Conservation (phyloP, 108 stramenopile species). For the Nitzschia palea region DNA sequence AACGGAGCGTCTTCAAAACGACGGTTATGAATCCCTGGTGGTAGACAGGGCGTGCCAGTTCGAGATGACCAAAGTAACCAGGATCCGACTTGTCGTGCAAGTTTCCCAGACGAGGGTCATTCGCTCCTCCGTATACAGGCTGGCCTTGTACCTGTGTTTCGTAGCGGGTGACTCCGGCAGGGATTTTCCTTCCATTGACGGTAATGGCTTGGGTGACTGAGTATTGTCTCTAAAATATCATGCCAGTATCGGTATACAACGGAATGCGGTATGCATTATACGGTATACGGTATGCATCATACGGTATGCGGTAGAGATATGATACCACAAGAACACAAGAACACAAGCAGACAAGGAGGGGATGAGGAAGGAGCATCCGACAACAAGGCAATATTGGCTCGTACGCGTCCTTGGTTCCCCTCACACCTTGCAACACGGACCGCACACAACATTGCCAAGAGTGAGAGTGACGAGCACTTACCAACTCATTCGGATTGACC, state of each 20-base stretch:
- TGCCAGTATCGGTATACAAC: too few relatives aligned
- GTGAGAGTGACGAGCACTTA: too few relatives aligned
- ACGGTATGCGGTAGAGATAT: too few relatives aligned
- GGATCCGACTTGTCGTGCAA: slow-evolving; percentile 92
- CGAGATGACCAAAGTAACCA: slow-evolving; percentile 98
- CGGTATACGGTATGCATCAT: too few relatives aligned
- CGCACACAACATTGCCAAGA: too few relatives aligned
- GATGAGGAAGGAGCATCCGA: too few relatives aligned
- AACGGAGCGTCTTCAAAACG: slow-evolving; percentile 87
- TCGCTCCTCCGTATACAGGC: slow-evolving; percentile 95
- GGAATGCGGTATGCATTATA: too few relatives aligned
- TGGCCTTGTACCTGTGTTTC: slow-evolving; percentile 91
- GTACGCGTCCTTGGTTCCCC: too few relatives aligned
- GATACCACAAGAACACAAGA: too few relatives aligned
- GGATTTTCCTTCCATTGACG: slow-evolving; percentile 89
- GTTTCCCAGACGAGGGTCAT: slow-evolving; percentile 96
- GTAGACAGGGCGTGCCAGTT: slow-evolving; percentile 94
- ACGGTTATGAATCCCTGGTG: slow-evolving; percentile 95
- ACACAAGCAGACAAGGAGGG: too few relatives aligned
- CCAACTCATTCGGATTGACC: slow-evolving; percentile 94
- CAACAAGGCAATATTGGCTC: too few relatives aligned
- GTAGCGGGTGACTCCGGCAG: slow-evolving; percentile 90
- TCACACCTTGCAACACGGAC: too few relatives aligned
- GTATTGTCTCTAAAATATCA: slow-evolving; percentile 86
- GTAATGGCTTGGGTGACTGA: slow-evolving; percentile 93